Conservation (phyloP, 1,284 basidiomycete genomes). For the Leccinum olivaceoglutinosum region DNA sequence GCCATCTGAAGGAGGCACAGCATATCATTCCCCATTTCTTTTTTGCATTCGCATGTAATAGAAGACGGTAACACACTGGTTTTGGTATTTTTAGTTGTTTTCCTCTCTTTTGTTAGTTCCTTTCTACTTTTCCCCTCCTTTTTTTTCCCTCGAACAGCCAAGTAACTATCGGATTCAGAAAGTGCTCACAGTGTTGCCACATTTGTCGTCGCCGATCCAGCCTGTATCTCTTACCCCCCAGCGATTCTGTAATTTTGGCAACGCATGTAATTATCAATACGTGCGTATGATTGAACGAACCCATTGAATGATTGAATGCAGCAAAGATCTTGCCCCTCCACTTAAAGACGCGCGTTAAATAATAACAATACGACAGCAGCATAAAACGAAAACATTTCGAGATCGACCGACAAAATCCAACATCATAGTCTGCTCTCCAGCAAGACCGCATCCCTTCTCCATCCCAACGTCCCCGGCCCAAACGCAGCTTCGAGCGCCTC, state of each 20-base stretch:
- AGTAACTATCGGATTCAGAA: conserved; percentile 14
- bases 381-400: neutral
- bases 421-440: conserved; percentile 51
- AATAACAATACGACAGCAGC: neutral
- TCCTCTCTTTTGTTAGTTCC: conserved; percentile 1
- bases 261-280: neutral
- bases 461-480: conserved; percentile 55
- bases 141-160: conserved; percentile 7
- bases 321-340: neutral
- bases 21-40: conserved; percentile 36
- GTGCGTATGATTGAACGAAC: neutral
- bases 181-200: conserved; percentile 8
- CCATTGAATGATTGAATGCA: neutral
- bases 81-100: conserved; percentile 26
- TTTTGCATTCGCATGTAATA: conserved; percentile 40
- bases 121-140: neutral
- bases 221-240: conserved; percentile 21
- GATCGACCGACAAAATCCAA: neutral
- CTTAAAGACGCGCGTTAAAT: neutral
- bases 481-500: conserved; percentile 82
- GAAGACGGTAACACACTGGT: conserved; percentile 29
- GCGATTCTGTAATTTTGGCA: neutral
- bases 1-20: conserved; percentile 61
- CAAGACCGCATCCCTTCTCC: conserved; percentile 47
- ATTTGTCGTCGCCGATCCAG: conserved; percentile 5